Conservation (phyloP, 306 rosid species). For the Gleditsia sinensis region DNA sequence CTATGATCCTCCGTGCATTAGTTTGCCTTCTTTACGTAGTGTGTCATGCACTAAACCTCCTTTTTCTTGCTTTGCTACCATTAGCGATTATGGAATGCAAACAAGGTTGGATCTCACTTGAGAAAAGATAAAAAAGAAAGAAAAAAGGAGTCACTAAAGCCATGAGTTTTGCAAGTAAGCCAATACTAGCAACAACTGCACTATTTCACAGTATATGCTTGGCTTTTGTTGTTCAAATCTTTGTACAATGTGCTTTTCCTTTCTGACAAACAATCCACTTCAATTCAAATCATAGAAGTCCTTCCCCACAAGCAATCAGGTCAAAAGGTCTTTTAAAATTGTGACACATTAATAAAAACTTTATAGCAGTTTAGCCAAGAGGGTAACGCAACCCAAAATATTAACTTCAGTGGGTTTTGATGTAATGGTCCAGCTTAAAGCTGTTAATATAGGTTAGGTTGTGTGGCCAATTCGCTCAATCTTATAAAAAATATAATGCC, state of each 20-base stretch:
- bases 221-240: neutral
- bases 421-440: too few relatives aligned
- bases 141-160: neutral
- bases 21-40: constrained; percentile 6
- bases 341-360: too few relatives aligned
- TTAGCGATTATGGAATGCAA: constrained; percentile 9
- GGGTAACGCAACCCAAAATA: too few relatives aligned
- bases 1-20: neutral
- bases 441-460: too few relatives aligned
- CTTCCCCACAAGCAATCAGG: neutral
- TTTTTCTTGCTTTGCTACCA: constrained; percentile 15
- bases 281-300: neutral
- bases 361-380: too few relatives aligned
- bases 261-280: neutral
- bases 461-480: too few relatives aligned
- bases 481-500: too few relatives aligned
- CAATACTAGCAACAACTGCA: neutral
- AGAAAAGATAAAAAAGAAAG: too few relatives aligned
- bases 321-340: too few relatives aligned
- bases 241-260: neutral
- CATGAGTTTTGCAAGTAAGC: neutral
- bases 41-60: constrained; percentile 31
- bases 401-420: too few relatives aligned
- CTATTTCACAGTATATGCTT: neutral
- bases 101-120: constrained; percentile 32